A percentile compares a stretch with the other conserved stretches of the same genome.
Conservation (phyloP, 768 basidiomycete species). For the Podaxis sp. region DNA sequence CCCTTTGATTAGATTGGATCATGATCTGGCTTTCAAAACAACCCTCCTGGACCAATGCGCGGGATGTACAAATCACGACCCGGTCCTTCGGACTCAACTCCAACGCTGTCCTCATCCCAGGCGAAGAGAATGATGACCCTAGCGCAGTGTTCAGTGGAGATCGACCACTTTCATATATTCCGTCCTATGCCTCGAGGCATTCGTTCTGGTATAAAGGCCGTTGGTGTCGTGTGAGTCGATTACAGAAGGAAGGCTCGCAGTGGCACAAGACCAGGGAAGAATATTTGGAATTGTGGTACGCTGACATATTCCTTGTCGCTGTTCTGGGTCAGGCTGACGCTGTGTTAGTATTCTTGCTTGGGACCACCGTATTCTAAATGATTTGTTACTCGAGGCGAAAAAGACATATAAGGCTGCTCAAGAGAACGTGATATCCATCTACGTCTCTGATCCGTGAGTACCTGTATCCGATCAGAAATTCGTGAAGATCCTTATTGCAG, state of each 20-base stretch:
- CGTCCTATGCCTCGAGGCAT: slow-evolving; percentile 38
- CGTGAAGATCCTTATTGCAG: too few species aligned
- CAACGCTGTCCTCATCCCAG: slow-evolving; percentile 33
- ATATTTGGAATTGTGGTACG: slow-evolving; percentile 43
- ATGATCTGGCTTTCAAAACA: slow-evolving; percentile 67
- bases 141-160: slow-evolving; percentile 23
- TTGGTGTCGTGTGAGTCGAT: slow-evolving; percentile 39
- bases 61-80: slow-evolving; percentile 54
- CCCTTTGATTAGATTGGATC: slow-evolving; percentile 55
- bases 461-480: neutral
- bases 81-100: slow-evolving; percentile 34
- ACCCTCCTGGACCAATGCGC: slow-evolving; percentile 54
- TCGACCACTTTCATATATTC: slow-evolving; percentile 43
- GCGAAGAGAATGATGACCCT: slow-evolving; percentile 29
- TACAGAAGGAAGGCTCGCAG: slow-evolving; percentile 29
- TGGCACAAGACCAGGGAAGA: slow-evolving; percentile 37
- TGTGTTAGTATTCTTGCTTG: slow-evolving; percentile 49
- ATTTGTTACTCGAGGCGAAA: slow-evolving; percentile 57
- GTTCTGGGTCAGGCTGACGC: neutral
- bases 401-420: slow-evolving; percentile 47
- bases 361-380: slow-evolving; percentile 43
- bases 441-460: slow-evolving; percentile 43
- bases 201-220: slow-evolving; percentile 52
- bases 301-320: neutral
- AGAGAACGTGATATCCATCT: slow-evolving; percentile 52